These are phyloP conservation scores for Wallacemonas collosoma DNA, from an alignment of 208 protist species.

Conservation along the genomic window DNA sequence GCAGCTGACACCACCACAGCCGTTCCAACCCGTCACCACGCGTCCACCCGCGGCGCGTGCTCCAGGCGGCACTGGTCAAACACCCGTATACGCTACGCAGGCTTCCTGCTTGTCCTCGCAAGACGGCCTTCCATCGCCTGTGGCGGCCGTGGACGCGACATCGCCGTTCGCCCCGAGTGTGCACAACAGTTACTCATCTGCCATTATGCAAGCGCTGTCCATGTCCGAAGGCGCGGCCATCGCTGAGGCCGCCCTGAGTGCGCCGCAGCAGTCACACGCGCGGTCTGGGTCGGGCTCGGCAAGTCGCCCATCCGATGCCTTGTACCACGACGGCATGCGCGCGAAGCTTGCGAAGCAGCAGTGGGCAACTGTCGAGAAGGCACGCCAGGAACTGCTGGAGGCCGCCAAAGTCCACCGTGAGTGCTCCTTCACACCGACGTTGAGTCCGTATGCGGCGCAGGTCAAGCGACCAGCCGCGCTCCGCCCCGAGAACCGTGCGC, in stretches of 20 bases:
- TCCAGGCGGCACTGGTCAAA: neutral
- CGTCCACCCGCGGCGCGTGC: neutral
- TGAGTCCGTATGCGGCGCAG: slow-evolving; percentile 66
- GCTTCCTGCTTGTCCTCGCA: neutral
- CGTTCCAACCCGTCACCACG: slow-evolving; percentile 1
- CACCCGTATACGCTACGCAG: neutral
- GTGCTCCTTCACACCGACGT: slow-evolving; percentile 72
- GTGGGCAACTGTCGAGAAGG: slow-evolving; percentile 78
- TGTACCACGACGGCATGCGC: slow-evolving; percentile 81
- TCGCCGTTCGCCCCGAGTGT: slow-evolving; percentile 10
- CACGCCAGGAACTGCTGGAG: slow-evolving; percentile 65
- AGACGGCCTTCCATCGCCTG: slow-evolving; percentile 12
- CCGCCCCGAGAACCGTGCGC: slow-evolving; percentile 67
- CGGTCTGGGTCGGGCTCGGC: slow-evolving; percentile 2
- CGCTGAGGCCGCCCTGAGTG: slow-evolving; percentile 3
- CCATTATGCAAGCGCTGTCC: slow-evolving; percentile 63
- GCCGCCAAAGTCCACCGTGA: slow-evolving; percentile 58
- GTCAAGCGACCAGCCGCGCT: slow-evolving; percentile 63
- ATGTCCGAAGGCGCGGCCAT: slow-evolving; percentile 42
- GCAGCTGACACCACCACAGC: slow-evolving; percentile 7
- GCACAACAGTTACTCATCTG: slow-evolving; percentile 45
- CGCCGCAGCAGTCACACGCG: neutral
- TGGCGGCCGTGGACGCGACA: slow-evolving; percentile 9
- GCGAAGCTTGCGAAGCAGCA: slow-evolving; percentile 77
- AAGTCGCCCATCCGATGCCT: neutral